Percentiles rank a stretch among this genome's conserved stretches.
Evolutionary conservation across 2,329 filamentous ascomycete species (phyloP).

Genomic region (Fusarium devonianum): DNA sequence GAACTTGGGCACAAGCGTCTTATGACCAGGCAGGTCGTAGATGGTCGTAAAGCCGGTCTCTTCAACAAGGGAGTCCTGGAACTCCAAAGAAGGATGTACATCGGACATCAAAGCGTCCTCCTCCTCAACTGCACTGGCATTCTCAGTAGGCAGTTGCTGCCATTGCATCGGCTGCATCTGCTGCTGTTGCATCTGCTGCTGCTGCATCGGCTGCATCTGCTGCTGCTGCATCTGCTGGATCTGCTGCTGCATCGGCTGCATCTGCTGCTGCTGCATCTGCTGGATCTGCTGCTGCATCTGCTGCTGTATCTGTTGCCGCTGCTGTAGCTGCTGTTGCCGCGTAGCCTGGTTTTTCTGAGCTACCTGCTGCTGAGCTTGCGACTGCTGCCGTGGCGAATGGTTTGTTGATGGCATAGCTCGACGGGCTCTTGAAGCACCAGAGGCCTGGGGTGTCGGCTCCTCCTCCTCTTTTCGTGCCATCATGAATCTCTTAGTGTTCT

Average conservation of each 20-base stretch:
- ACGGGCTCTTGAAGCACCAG: neutral
- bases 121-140: constrained; percentile 40
- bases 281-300: constrained; percentile 9
- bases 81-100: constrained; percentile 40
- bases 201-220: constrained; percentile 6
- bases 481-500: constrained; percentile 84
- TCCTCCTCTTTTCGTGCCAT: constrained; percentile 85
- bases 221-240: constrained; percentile 8
- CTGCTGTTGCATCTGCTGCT: neutral
- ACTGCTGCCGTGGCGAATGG: neutral
- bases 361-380: constrained; percentile 8
- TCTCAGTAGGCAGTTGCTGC: neutral
- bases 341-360: constrained; percentile 5
- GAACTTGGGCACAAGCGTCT: constrained; percentile 61
- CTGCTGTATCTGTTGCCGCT: too few relatives aligned
- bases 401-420: neutral
- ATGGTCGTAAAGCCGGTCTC: constrained; percentile 67
- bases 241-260: neutral
- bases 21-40: constrained; percentile 66
- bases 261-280: constrained; percentile 1
- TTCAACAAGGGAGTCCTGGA: constrained; percentile 60
- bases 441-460: constrained; percentile 50
- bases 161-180: constrained; percentile 7
- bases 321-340: constrained; percentile 2
- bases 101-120: constrained; percentile 49